Evolutionary conservation across 345 rosid genomes (phyloP), one percentile per base, ranked within the genome.

Genomic region (Theobroma cacao): DNA sequence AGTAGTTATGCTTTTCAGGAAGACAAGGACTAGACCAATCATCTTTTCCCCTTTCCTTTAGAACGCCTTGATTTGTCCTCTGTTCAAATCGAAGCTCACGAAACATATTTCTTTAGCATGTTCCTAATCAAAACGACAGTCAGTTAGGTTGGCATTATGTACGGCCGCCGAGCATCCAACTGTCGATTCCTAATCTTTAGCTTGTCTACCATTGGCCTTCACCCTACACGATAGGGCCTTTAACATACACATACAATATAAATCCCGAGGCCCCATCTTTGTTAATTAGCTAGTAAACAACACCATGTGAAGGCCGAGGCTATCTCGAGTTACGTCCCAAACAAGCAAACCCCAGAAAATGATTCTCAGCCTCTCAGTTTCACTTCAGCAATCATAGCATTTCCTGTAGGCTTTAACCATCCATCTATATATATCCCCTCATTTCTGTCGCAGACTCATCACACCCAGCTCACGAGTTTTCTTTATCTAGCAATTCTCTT

Each of bases 61-160:
- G n/a, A n/a, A n/a, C n/a, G n/a, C n/a, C n/a, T n/a, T n/a, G n/a
- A n/a, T n/a, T n/a, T n/a, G n/a, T n/a, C n/a, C n/a, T n/a, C n/a
- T n/a, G n/a, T n/a, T 41, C 45, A 12, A 34, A 79, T 59, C 11
- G 26, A 20, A 53, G 3, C 63, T 83, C 87, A 62, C 33, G 22
- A 30, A 30, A 60, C 65, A 28, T 28, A 62, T 61, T 74, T 47
- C 48, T 45, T 47, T 55, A 7, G n/a, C 14, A 48, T 18, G 55
- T 43, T 17, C 60, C 33, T 70, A 33, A 67, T 41, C 30, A 69
- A 60, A 17, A 60, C 34, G 26, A 14, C 48, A n/a, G 4, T 31
- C 48, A n/a, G 4, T 31, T 14, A 28, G 20, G 13, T 2, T 12
- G 26, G 64, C 64, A n/a, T 40, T 68, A 13, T 13, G 61, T 61